These are phyloP conservation scores for Elongisporangium prolatum DNA, from an alignment of 352 stramenopile genomes.

Conservation along the genomic window DNA sequence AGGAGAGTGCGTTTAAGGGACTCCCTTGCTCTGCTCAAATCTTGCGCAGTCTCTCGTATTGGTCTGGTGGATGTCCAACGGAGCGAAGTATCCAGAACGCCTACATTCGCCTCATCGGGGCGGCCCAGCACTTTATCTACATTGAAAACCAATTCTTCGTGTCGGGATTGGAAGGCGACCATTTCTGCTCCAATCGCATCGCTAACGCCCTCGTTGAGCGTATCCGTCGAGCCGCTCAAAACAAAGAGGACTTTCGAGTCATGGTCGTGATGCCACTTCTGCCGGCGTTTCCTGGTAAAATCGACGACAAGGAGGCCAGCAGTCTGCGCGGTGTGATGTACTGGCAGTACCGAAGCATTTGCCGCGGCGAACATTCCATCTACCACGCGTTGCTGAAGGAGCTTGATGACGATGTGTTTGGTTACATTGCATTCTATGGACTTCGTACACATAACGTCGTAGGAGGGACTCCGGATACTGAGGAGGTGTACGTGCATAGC, in stretches of 20 bases:
- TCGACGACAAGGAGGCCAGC: slow-evolving; percentile 73
- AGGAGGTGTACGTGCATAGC: slow-evolving; percentile 87
- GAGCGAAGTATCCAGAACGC: slow-evolving; percentile 89
- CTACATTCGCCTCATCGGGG: slow-evolving; percentile 86
- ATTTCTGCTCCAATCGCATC: slow-evolving; percentile 74
- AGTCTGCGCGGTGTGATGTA: slow-evolving; percentile 84
- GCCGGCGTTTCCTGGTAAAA: slow-evolving; percentile 77
- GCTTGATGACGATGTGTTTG: slow-evolving; percentile 70
- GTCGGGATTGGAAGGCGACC: slow-evolving; percentile 82
- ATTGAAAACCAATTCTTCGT: slow-evolving; percentile 92
- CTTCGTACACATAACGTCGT: slow-evolving; percentile 55
- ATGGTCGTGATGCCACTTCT: slow-evolving; percentile 83
- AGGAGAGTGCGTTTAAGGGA: slow-evolving; percentile 27
- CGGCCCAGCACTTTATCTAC: slow-evolving; percentile 88
- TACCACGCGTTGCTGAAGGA: slow-evolving; percentile 79
- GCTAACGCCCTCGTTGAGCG: slow-evolving; percentile 74
- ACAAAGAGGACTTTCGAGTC: slow-evolving; percentile 81
- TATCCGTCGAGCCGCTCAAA: slow-evolving; percentile 68
- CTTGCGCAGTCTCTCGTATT: slow-evolving; percentile 74
- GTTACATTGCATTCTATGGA: slow-evolving; percentile 87
- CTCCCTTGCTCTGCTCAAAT: slow-evolving; percentile 59
- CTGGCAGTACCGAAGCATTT: slow-evolving; percentile 87
- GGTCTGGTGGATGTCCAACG: slow-evolving; percentile 69
- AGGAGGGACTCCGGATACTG: slow-evolving; percentile 40
- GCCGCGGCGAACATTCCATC: slow-evolving; percentile 73